Evolutionary conservation across 352 stramenopile species (phyloP).

Genomic region (Phytophthora foliorum): DNA sequence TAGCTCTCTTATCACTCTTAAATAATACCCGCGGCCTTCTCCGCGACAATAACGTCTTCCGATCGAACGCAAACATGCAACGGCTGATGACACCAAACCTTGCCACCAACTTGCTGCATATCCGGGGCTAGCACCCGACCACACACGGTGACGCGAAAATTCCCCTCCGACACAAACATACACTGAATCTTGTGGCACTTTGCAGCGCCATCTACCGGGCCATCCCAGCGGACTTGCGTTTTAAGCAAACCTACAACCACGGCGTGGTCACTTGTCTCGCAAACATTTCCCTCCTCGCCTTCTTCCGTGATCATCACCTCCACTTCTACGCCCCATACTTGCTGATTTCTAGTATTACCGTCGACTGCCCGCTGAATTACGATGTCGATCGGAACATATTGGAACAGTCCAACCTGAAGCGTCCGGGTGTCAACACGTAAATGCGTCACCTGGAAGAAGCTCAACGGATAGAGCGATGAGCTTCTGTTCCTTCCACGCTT

Average conservation of each 20-base stretch:
- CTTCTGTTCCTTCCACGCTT: constrained; percentile 15
- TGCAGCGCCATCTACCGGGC: constrained; percentile 11
- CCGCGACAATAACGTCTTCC: constrained; percentile 8
- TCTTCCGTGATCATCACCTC: constrained; percentile 52
- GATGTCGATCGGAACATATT: constrained; percentile 39
- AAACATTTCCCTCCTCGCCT: constrained; percentile 22
- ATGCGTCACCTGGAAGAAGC: constrained; percentile 35
- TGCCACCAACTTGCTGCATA: constrained; percentile 17
- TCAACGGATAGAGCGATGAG: constrained; percentile 21
- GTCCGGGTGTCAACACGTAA: constrained; percentile 14
- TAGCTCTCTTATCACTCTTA: constrained; percentile 15
- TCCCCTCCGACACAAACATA: constrained; percentile 73
- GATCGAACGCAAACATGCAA: constrained; percentile 50
- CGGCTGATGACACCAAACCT: constrained; percentile 60
- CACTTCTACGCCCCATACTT: constrained; percentile 27
- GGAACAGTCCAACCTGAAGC: constrained; percentile 29
- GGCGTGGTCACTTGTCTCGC: constrained; percentile 37
- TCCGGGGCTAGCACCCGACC: constrained; percentile 33
- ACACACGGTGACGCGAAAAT: constrained; percentile 55
- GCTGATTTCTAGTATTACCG: not conserved
- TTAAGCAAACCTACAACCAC: constrained; percentile 52
- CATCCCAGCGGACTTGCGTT: constrained; percentile 35
- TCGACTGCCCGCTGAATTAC: constrained; percentile 18
- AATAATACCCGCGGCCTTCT: constrained; percentile 35
- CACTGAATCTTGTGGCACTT: constrained; percentile 54